Percentiles rank a stretch among this genome's conserved stretches.
Evolutionary conservation across 495 filamentous ascomycete genomes (phyloP).

Genomic region (Apodospora peruviana): DNA sequence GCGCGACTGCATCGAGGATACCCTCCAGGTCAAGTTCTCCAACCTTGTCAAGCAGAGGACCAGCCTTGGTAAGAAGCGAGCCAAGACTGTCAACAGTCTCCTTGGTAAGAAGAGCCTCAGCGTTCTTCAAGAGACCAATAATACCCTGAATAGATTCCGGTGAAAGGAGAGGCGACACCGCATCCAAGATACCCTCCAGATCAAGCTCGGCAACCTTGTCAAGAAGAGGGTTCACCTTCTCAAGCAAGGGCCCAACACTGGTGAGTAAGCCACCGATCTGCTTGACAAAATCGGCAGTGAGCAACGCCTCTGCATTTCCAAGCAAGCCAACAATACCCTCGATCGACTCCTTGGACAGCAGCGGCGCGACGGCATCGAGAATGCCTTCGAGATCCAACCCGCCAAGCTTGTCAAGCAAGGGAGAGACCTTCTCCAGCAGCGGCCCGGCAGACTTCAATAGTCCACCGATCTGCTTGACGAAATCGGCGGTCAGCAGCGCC

Average conservation of each 20-base stretch:
- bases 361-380: conserved; percentile 17
- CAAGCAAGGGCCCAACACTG: conserved; percentile 11
- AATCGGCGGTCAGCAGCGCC: no score
- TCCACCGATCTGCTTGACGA: no score
- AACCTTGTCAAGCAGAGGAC: conserved; percentile 22
- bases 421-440: conserved; percentile 22
- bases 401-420: conserved; percentile 22
- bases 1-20: neutral
- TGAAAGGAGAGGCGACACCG: neutral
- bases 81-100: neutral
- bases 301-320: neutral
- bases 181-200: conserved; percentile 1
- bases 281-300: neutral
- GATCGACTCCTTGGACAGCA: conserved; percentile 33
- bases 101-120: neutral
- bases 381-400: conserved; percentile 23
- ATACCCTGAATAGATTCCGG: neutral
- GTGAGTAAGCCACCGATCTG: neutral
- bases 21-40: neutral
- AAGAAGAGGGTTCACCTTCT: conserved; percentile 24
- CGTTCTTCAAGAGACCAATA: conserved; percentile 1
- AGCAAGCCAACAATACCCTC: conserved; percentile 31
- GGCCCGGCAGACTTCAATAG: no score
- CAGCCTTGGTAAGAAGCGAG: neutral
- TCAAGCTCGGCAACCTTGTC: conserved; percentile 13